Base-by-base conservation (phyloP, 441 rosid genomes). In the Arabidopsis lyrata region DNA sequence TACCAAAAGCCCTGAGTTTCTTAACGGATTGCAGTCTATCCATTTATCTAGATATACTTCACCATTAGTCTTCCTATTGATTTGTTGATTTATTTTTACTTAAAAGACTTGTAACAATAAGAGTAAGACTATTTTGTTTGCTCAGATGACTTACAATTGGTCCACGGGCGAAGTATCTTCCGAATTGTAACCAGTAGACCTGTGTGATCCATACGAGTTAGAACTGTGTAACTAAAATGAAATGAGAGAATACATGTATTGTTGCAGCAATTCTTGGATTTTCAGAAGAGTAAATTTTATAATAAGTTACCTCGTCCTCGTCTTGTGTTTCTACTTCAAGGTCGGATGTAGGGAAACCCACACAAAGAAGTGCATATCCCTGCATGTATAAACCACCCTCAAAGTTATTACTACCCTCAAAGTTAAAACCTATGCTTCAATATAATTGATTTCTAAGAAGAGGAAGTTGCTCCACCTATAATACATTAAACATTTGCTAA, bases 131-230 rank as follows among this genome's bases (percentile, higher is more conserved):
- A 20, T 20, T 20, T 20, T 20, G 20, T 20, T 16, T 9, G 68
- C 31, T 68, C 15, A 48, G 31, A 67, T 53, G 66, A 87, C 99
- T 92, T 83, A 94, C 97, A 66, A 92, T 77, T 38, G 97, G 97
- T 80, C 99, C 97, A 78, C 94, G 90, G 1, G 99, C 99, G 67
- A 92, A 92, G 87, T 89, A 94, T 92, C 99, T 89, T 87, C 99
- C 97, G 72, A 94, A 94, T 63, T 94, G 99, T 79, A 94, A 97
- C 99, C 97, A 92, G 78, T 94, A 94, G n/a, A 94, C 99, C 99
- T 94, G 90, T 70, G 73, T 68, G 62, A 44, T 63, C 27, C 68
- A 75, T 3, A 50, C 6, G 52, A 54, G 63, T 61, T 24, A 70
- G 16, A 67, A 44, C 47, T 8, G 1, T 68, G 16, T 35, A 48